These are phyloP conservation scores for Cladosporium austrohemisphaericum DNA, from an alignment of 2,329 filamentous ascomycete species.

Conservation along the genomic window DNA sequence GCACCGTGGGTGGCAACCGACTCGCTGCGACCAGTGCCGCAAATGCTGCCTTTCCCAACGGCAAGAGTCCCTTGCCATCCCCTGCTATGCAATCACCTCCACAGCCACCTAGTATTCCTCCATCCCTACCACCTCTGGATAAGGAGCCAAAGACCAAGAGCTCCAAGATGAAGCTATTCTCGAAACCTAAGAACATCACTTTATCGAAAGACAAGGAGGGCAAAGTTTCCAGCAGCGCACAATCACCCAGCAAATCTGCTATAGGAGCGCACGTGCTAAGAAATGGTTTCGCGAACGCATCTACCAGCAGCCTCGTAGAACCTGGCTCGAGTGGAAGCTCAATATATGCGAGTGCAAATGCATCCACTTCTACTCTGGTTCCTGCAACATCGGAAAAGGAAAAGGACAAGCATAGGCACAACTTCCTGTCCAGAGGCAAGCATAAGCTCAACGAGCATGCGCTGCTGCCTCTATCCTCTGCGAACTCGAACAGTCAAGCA, in stretches of 20 bases:
- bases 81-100: constrained; percentile 28
- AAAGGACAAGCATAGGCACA: constrained; percentile 70
- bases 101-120: constrained; percentile 13
- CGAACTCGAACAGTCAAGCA: constrained; percentile 70
- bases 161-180: constrained; percentile 78
- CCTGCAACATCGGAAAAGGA: constrained; percentile 57
- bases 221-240: constrained; percentile 61
- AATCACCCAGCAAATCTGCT: constrained; percentile 54
- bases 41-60: constrained; percentile 64
- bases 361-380: constrained; percentile 72
- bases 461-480: constrained; percentile 68
- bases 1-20: constrained; percentile 56
- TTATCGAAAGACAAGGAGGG: constrained; percentile 65
- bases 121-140: constrained; percentile 26
- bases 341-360: constrained; percentile 71
- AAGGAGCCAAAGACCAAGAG: constrained; percentile 66
- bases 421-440: constrained; percentile 75
- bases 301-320: constrained; percentile 66
- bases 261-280: constrained; percentile 58
- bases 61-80: constrained; percentile 51
- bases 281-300: constrained; percentile 63
- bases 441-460: constrained; percentile 68
- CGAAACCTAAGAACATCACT: constrained; percentile 70
- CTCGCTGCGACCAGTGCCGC: constrained; percentile 68
- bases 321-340: constrained; percentile 54